Percentiles rank a stretch among this genome's conserved stretches.
phyloP scores from a whole-genome alignment of 805 yeast genomes.

The Ogataea minuta region DNA sequence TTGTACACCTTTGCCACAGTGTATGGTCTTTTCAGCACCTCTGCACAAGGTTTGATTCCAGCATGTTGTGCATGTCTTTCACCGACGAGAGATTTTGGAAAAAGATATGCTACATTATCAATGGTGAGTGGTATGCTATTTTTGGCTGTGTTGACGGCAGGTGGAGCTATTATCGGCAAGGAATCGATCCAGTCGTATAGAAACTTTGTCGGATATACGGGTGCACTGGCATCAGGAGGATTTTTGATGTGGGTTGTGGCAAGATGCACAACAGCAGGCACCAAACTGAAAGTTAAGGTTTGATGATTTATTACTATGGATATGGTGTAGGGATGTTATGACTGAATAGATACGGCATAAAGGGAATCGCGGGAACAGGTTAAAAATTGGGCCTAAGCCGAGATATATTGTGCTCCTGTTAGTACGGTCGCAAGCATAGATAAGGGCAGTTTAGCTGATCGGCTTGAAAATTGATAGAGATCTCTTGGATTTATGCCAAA shows the following conservation, averaged over 20 bases:
- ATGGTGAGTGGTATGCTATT: constrained; percentile 34
- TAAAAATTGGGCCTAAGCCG: not conserved
- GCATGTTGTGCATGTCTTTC: constrained; percentile 60
- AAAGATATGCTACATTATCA: constrained; percentile 28
- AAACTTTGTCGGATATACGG: constrained; percentile 37
- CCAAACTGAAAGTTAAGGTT: constrained; percentile 26
- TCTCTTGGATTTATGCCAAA: too few relatives aligned
- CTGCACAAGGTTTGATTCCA: constrained; percentile 58
- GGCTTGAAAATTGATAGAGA: too few relatives aligned
- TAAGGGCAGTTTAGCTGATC: too few relatives aligned
- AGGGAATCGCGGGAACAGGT: constrained; percentile 8
- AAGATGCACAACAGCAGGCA: constrained; percentile 46
- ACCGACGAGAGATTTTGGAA: constrained; percentile 30
- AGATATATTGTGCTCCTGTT: not conserved
- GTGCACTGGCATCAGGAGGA: constrained; percentile 37
- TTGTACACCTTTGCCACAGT: constrained; percentile 45
- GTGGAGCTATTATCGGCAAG: constrained; percentile 36
- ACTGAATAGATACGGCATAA: not conserved
- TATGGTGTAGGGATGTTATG: not conserved
- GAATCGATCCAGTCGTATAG: constrained; percentile 35
- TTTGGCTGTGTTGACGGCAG: constrained; percentile 31
- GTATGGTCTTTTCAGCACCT: constrained; percentile 56
- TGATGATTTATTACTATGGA: constrained; percentile 5
- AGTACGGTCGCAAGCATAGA: too few relatives aligned
- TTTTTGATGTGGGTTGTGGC: constrained; percentile 42